Base-by-base conservation (phyloP, 2,329 filamentous ascomycete species). In the Fusarium nygamai region DNA sequence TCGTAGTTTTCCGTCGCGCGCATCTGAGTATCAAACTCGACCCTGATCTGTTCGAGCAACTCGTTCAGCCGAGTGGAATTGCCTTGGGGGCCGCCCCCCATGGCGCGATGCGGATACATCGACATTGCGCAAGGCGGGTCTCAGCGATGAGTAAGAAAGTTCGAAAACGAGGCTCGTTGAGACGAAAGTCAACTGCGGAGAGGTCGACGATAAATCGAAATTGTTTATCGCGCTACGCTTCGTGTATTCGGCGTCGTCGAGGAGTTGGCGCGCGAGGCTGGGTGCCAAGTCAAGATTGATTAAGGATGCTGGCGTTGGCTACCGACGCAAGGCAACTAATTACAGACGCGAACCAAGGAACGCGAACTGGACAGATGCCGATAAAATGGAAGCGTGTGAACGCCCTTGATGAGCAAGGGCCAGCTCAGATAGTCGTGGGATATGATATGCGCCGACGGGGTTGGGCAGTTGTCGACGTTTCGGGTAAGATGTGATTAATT, bases 41-140 rank as follows among this genome's bases (percentile, higher is more conserved):
- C 89, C 81, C 96, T 92, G 78, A 99, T 91, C 82, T 95, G 93
- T 65, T 98, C 96, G 80, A 99, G 89, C 74, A 98, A 91, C 87
- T 99, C 96, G 77, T 93, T 94, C 78, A 98, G 88, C 77, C 96
- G 94, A 78, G 86, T 89, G 58, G 83, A 83, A 76, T 85, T 88
- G 72, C 82, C 82, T 33, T 85, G 85, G 85, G 93, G 92, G 76
- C 91, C 92, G 75, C 87, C 89, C 75, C 91, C 92, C 89, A 97
- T 93, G 83, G 92, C 93, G 82, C 94, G 94, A 87, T 97, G 95
- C 80, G 93, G 93, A 84, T 98, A 98, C 94, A 98, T 97, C 64
- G 90, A 91, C 89, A 91, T 91, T 69, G 77, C 76, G 77, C 72
- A 67, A 67, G 60, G 72, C 62, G 50, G 67, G 70, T 72, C 68